Conservation (phyloP, 73 alveolate species). For the Paramecium octaurelia region DNA sequence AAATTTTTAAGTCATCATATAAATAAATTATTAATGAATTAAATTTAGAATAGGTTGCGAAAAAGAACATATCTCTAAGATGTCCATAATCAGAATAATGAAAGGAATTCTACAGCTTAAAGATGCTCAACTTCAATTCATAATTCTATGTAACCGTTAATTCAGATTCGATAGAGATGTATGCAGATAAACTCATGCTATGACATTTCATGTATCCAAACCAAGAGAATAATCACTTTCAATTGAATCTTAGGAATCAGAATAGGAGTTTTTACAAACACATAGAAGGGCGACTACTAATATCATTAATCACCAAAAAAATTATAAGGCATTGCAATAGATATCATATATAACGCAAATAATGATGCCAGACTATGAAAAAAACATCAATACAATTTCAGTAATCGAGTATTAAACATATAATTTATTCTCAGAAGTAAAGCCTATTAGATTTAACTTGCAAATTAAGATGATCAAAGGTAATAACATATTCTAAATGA, state of each 20-base stretch:
- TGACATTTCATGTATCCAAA: background rate
- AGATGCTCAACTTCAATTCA: background rate
- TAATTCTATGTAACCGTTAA: background rate
- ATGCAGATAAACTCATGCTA: background rate
- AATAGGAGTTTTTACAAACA: background rate
- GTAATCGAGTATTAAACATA: background rate
- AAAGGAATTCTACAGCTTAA: background rate
- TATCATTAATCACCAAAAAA: background rate
- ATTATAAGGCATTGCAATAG: background rate
- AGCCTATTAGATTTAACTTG: background rate
- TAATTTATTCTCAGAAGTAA: conserved; percentile 14
- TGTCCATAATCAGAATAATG: background rate
- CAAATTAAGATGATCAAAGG: background rate
- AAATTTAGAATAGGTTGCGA: background rate
- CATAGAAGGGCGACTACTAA: background rate
- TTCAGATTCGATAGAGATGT: background rate
- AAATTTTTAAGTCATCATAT: background rate
- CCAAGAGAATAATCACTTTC: background rate
- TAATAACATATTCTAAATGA: background rate
- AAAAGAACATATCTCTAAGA: background rate
- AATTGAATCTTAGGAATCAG: background rate
- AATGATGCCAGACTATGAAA: conserved; percentile 30
- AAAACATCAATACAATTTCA: background rate
- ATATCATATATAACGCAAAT: background rate
- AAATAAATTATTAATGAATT: background rate